A percentile compares a stretch with the other conserved stretches of the same genome.
Evolutionary conservation across 257 asterid genomes (phyloP).

Genomic region (Capsicum rhomboideum): DNA sequence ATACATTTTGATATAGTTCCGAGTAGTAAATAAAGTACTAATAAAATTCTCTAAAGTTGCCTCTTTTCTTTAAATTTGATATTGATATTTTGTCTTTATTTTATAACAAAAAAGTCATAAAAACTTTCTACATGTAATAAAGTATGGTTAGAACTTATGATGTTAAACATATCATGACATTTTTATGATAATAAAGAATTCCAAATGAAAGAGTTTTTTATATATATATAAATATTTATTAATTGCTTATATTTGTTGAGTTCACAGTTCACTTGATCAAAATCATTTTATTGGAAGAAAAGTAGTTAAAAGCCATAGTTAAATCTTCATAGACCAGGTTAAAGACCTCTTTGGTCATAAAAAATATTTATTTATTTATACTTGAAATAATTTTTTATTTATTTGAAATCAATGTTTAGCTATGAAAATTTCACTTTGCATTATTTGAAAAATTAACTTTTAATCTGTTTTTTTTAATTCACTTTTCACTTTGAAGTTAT

Average conservation of each 20-base stretch:
- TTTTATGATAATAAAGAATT: not conserved
- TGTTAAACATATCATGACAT: not conserved
- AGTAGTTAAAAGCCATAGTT: not conserved
- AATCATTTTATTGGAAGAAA: too few relatives aligned
- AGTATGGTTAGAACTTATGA: not conserved
- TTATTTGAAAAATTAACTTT: not conserved
- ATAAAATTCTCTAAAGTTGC: too few relatives aligned
- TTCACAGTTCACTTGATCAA: not conserved
- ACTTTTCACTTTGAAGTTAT: not conserved
- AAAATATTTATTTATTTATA: too few relatives aligned
- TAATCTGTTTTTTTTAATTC: not conserved
- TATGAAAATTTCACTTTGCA: not conserved
- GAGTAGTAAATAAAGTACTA: too few relatives aligned
- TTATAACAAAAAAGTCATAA: not conserved
- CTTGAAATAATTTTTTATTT: too few relatives aligned
- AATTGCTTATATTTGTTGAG: not conserved
- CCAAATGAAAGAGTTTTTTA: not conserved
- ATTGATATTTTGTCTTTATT: too few relatives aligned
- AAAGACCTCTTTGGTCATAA: not conserved
- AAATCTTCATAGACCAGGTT: not conserved
- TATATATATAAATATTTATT: too few relatives aligned
- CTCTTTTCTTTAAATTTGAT: too few relatives aligned
- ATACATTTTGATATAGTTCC: too few relatives aligned
- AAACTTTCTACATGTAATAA: not conserved
- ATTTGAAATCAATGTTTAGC: not conserved